Percentiles rank a stretch among this genome's conserved stretches.
These are phyloP conservation scores for Conoideocrella luteorostrata DNA, from an alignment of 2,329 filamentous ascomycete species.

Conservation along the genomic window DNA sequence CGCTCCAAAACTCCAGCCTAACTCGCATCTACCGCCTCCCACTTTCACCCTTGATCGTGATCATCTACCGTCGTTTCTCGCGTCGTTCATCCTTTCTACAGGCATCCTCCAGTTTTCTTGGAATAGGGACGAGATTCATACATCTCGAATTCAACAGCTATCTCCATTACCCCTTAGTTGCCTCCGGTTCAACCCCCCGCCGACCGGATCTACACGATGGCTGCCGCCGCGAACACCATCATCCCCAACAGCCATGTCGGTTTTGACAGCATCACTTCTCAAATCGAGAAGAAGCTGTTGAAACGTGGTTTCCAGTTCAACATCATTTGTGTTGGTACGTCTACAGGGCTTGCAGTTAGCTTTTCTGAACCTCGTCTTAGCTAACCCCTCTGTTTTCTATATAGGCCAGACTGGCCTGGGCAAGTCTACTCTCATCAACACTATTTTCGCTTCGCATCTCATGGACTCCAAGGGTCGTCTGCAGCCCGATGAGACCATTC, in stretches of 20 bases:
- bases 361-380: slow-evolving; percentile 1
- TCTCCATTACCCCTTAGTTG: not conserved
- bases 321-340: slow-evolving; percentile 96
- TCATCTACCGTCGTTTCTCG: slow-evolving; percentile 12
- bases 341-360: slow-evolving; percentile 7
- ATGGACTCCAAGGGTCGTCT: slow-evolving; percentile 98
- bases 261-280: slow-evolving; percentile 99
- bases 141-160: slow-evolving; percentile 22
- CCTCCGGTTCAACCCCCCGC: slow-evolving; percentile 7
- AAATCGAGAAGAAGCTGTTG: slow-evolving; percentile 98
- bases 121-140: slow-evolving; percentile 18
- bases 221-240: slow-evolving; percentile 58
- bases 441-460: slow-evolving; percentile 98
- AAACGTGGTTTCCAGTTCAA: slow-evolving; percentile 99
- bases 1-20: slow-evolving; percentile 8
- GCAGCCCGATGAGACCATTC: slow-evolving; percentile 84
- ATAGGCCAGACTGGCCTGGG: slow-evolving; percentile 95
- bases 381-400: slow-evolving; percentile 13
- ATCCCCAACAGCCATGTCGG: slow-evolving; percentile 97
- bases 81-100: slow-evolving; percentile 16
- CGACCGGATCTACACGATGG: slow-evolving; percentile 53
- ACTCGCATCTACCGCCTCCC: slow-evolving; percentile 5
- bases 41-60: slow-evolving; percentile 6
- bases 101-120: slow-evolving; percentile 26
- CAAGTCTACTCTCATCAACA: slow-evolving; percentile 99